These are phyloP conservation scores for Eutrema salsugineum DNA, from an alignment of 441 rosid species.

Conservation along the genomic window DNA sequence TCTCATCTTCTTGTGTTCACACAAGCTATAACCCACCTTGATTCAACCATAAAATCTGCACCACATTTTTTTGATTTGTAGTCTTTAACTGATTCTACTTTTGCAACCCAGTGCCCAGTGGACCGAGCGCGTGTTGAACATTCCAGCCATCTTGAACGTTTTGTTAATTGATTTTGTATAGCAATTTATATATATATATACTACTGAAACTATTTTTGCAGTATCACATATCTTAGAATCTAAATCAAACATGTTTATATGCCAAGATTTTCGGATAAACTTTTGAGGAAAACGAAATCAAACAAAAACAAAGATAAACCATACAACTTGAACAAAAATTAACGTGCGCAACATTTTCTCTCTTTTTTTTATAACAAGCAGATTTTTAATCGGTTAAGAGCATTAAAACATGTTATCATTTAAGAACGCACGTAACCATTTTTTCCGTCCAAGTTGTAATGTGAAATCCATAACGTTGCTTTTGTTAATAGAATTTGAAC, in stretches of 20 bases:
- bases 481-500: neutral
- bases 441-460: neutral
- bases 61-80: neutral
- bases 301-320: neutral
- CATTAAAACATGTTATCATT: neutral
- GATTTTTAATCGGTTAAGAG: neutral
- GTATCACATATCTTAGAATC: neutral
- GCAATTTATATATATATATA: neutral
- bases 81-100: no score
- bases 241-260: neutral
- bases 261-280: neutral
- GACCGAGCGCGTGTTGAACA: neutral
- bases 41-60: neutral
- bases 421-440: neutral
- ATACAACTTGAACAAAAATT: no score
- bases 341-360: neutral
- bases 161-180: neutral
- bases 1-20: conserved; percentile 9
- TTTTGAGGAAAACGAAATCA: neutral
- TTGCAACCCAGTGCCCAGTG: no score
- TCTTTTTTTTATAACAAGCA: neutral
- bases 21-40: neutral
- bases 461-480: neutral
- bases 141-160: neutral
- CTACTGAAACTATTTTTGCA: neutral